phyloP scores from a whole-genome alignment of 768 basidiomycete species.

The Phallus indusiatus region DNA sequence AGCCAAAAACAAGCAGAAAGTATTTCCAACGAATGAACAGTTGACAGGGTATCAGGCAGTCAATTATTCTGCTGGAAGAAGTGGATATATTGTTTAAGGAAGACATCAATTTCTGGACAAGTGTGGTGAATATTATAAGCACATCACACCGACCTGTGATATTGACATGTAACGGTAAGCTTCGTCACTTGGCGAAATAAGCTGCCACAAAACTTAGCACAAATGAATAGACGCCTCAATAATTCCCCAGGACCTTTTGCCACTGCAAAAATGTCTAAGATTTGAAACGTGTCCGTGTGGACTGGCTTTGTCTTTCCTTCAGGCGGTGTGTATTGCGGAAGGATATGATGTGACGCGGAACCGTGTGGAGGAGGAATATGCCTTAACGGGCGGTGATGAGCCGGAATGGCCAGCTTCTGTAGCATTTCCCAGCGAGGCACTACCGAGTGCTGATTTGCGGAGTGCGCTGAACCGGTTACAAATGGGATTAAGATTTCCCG shows the following conservation, averaged over 20 bases:
- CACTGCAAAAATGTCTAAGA: conserved; percentile 59
- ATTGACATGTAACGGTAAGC: conserved; percentile 89
- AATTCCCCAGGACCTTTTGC: conserved; percentile 65
- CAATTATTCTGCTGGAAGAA: conserved; percentile 86
- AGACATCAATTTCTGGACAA: conserved; percentile 79
- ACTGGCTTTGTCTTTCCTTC: conserved; percentile 59
- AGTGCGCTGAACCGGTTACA: conserved; percentile 56
- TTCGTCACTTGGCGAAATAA: neutral
- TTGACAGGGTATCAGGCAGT: conserved; percentile 51
- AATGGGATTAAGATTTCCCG: conserved; percentile 20
- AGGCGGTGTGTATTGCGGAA: conserved; percentile 49
- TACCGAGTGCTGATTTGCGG: conserved; percentile 48
- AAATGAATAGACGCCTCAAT: conserved; percentile 50
- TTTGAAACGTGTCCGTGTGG: conserved; percentile 52
- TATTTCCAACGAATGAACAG: neutral
- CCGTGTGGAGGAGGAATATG: conserved; percentile 36
- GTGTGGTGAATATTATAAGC: conserved; percentile 71
- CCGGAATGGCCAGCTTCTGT: conserved; percentile 28
- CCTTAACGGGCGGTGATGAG: conserved; percentile 18
- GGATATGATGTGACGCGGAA: conserved; percentile 37
- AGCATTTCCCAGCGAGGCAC: conserved; percentile 21
- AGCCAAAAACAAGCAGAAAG: conserved; percentile 7
- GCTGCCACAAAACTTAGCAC: conserved; percentile 5
- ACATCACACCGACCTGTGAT: conserved; percentile 83
- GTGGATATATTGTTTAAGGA: conserved; percentile 89